These are phyloP conservation scores for Maudiozyma humilis DNA, from an alignment of 1,139 yeast species.

Conservation along the genomic window DNA sequence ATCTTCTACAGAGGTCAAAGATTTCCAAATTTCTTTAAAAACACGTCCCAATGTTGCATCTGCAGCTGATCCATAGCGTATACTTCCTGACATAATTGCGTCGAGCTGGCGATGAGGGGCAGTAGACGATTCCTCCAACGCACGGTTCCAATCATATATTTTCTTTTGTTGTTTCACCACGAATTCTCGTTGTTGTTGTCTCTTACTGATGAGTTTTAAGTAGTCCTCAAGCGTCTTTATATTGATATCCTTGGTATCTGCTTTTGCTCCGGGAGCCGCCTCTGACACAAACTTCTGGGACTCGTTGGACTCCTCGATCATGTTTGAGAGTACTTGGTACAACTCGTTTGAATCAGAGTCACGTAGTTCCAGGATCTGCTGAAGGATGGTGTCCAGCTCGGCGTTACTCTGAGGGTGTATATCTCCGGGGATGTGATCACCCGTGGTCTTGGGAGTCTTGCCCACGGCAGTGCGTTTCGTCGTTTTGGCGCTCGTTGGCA, in stretches of 20 bases:
- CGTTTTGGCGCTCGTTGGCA: slow-evolving; percentile 8
- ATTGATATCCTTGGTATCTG: slow-evolving; percentile 8
- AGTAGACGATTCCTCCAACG: neutral
- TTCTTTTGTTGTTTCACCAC: slow-evolving; percentile 15
- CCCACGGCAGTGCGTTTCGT: neutral
- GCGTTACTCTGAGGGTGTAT: slow-evolving; percentile 13
- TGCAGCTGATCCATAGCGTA: no score
- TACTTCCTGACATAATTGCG: no score
- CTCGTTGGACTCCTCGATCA: slow-evolving; percentile 11
- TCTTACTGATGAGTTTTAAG: slow-evolving; percentile 15
- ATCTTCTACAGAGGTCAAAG: neutral
- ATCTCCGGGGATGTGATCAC: slow-evolving; percentile 6
- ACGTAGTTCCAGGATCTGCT: slow-evolving; percentile 1
- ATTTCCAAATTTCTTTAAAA: neutral
- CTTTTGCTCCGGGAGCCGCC: neutral
- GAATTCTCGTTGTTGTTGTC: slow-evolving; percentile 14
- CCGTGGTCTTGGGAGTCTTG: neutral
- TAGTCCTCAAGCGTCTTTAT: slow-evolving; percentile 14
- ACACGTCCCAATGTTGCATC: no score
- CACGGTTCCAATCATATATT: slow-evolving; percentile 19
- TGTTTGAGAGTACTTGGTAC: slow-evolving; percentile 9
- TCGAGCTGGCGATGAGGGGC: no score
- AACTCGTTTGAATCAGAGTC: slow-evolving; percentile 8
- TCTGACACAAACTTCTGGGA: neutral
- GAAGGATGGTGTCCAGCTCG: slow-evolving; percentile 5